Base-by-base conservation (phyloP, 2,329 filamentous ascomycete species). In the Amesomyces nigricolor region DNA sequence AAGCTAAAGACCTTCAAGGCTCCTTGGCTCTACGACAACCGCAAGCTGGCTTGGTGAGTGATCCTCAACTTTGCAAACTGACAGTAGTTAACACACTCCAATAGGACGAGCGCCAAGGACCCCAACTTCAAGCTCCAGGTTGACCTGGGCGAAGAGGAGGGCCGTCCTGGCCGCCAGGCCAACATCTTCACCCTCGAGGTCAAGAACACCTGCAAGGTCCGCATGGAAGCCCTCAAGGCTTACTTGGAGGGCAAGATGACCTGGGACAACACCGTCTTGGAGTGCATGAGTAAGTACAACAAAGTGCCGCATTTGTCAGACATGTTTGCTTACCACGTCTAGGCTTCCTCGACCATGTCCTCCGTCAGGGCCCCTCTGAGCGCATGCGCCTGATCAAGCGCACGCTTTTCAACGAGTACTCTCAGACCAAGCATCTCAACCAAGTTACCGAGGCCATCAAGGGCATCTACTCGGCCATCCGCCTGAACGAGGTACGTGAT, bases 341-440 rank as follows among this genome's bases (percentile, higher is more conserved):
- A 81, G 78, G 88, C 67, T 96, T 96, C 66, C 75, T 96, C 4
- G 94, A 99, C 61, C 94, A 99, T 66, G 75, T 92, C 7, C 76
- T 99, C 53, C 88, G 94, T 4, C 84, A 95, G 69, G 78, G 74
- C n/a, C 90, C 94, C 0, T 86, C 85, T 0, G 73, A 83, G 64
- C 72, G 77, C 2, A 83, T 89, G 64, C 76, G 86, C 0, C 72
- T 83, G 0, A 87, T 96, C 70, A 92, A 90, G 70, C 83, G 91
- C 11, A 89, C 86, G 7, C 95, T 96, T 67, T 97, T 95, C 71
- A 74, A 82, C 39, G 72, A 73, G 1, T 63, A 73, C 1, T 78
- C 78, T 2, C 66, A 77, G 19, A 71, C 74, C 0, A 71, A 68
- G 6, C 71, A 77, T 3, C 78, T 96, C n/a, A 80, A 84, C 35